Percentiles rank a stretch among this genome's conserved stretches.
Conservation (phyloP, 2,329 filamentous ascomycete species). For the Plenodomus lindquistii region DNA sequence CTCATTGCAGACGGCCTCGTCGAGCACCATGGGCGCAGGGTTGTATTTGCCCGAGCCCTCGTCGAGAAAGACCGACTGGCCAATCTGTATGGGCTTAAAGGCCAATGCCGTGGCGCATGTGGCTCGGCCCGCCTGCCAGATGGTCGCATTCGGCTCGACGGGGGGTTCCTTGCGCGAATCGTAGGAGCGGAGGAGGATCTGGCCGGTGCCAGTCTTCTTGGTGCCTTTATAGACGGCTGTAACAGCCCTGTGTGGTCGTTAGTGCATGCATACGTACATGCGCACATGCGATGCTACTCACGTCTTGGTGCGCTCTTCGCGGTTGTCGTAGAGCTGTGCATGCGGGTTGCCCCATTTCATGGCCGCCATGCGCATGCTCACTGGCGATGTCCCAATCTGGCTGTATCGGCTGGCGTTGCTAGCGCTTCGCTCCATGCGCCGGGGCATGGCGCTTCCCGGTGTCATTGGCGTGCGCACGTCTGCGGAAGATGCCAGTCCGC, state of each 20-base stretch:
- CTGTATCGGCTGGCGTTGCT: slow-evolving; percentile 85
- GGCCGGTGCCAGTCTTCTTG: slow-evolving; percentile 61
- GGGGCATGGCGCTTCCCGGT: slow-evolving; percentile 35
- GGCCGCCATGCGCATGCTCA: slow-evolving; percentile 52
- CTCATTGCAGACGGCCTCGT: slow-evolving; percentile 89
- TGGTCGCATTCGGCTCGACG: slow-evolving; percentile 89
- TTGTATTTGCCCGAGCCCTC: slow-evolving; percentile 93
- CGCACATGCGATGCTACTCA: slow-evolving; percentile 53
- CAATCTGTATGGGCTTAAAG: slow-evolving; percentile 94
- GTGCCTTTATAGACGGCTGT: slow-evolving; percentile 91
- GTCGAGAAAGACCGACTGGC: slow-evolving; percentile 91
- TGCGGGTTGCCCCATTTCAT: slow-evolving; percentile 78
- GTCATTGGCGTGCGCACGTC: slow-evolving; percentile 46
- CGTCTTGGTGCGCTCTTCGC: slow-evolving; percentile 89
- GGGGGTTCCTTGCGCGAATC: slow-evolving; percentile 90
- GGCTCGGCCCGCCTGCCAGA: slow-evolving; percentile 97
- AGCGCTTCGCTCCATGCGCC: slow-evolving; percentile 59
- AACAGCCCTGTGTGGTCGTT: slow-evolving; percentile 65
- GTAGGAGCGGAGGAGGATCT: slow-evolving; percentile 85
- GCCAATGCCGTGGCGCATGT: slow-evolving; percentile 88
- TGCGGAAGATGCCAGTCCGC: slow-evolving; percentile 49
- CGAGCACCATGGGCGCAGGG: slow-evolving; percentile 79
- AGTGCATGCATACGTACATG: slow-evolving; percentile 7
- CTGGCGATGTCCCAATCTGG: slow-evolving; percentile 70
- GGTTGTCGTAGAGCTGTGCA: slow-evolving; percentile 81